Evolutionary conservation across 768 basidiomycete genomes (phyloP).

Genomic region (Suillus placidus): DNA sequence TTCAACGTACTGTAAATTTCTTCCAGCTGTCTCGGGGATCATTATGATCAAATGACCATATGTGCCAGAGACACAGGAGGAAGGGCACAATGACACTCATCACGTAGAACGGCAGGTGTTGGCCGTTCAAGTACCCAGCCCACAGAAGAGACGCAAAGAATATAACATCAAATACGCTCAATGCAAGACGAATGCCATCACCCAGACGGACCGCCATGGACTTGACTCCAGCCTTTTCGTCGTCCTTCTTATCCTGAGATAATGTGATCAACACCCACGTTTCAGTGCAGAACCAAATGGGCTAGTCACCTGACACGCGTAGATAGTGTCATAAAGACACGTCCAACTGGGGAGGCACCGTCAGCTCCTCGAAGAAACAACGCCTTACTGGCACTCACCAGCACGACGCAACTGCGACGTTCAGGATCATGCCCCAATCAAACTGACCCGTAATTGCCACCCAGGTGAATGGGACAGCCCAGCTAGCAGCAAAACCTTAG

Average conservation of each 20-base stretch:
- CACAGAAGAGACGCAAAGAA: slow-evolving; percentile 57
- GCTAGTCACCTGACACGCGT: slow-evolving; percentile 64
- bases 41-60: slow-evolving; percentile 2
- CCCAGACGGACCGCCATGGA: slow-evolving; percentile 79
- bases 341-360: slow-evolving; percentile 1
- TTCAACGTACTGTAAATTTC: background rate
- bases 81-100: background rate
- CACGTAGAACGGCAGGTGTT: slow-evolving; percentile 36
- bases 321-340: slow-evolving; percentile 55
- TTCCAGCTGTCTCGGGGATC: slow-evolving; percentile 3
- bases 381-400: background rate
- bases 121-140: slow-evolving; percentile 54
- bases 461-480: slow-evolving; percentile 2
- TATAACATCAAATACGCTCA: slow-evolving; percentile 50
- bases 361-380: background rate
- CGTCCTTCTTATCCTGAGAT: slow-evolving; percentile 78
- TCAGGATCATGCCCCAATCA: background rate
- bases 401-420: background rate
- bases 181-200: slow-evolving; percentile 55
- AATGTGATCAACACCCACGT: slow-evolving; percentile 65
- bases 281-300: background rate
- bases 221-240: slow-evolving; percentile 69
- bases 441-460: background rate
- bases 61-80: slow-evolving; percentile 3
- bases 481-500: background rate